Conservation (phyloP, 148 eudicot genomes). For the Nepenthes gracilis region DNA sequence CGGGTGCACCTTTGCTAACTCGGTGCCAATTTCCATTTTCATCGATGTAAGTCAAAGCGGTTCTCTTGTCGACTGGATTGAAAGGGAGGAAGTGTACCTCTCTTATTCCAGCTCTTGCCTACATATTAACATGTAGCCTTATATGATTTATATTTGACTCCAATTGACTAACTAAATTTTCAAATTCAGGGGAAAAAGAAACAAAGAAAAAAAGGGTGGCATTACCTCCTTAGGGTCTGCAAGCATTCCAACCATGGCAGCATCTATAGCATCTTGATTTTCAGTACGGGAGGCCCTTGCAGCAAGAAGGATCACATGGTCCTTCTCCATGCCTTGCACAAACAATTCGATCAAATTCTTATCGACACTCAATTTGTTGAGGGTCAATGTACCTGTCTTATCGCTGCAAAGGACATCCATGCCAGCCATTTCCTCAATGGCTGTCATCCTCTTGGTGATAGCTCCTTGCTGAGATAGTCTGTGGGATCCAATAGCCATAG, state of each 20-base stretch:
- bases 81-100: constrained; percentile 80
- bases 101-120: constrained; percentile 73
- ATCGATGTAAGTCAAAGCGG: constrained; percentile 76
- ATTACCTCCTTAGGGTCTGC: constrained; percentile 96
- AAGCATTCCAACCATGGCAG: constrained; percentile 87
- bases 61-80: constrained; percentile 79
- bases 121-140: constrained; percentile 4
- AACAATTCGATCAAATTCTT: constrained; percentile 82
- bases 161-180: background rate
- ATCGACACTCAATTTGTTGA: constrained; percentile 85
- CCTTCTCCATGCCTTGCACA: constrained; percentile 78
- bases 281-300: constrained; percentile 92
- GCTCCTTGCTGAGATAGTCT: constrained; percentile 94
- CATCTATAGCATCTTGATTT: constrained; percentile 97
- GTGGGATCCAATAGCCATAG: constrained; percentile 99
- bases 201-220: background rate
- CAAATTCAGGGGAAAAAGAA: background rate
- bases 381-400: constrained; percentile 93
- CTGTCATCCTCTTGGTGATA: constrained; percentile 98
- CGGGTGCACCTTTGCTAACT: constrained; percentile 82
- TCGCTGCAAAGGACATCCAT: constrained; percentile 99
- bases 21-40: constrained; percentile 55
- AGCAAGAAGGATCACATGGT: constrained; percentile 62
- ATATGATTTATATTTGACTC: background rate
- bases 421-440: constrained; percentile 98